Evolutionary conservation across 305 asterid species (phyloP), one percentile per base, ranked within the genome.

Genomic region (Fraxinus platypoda): DNA sequence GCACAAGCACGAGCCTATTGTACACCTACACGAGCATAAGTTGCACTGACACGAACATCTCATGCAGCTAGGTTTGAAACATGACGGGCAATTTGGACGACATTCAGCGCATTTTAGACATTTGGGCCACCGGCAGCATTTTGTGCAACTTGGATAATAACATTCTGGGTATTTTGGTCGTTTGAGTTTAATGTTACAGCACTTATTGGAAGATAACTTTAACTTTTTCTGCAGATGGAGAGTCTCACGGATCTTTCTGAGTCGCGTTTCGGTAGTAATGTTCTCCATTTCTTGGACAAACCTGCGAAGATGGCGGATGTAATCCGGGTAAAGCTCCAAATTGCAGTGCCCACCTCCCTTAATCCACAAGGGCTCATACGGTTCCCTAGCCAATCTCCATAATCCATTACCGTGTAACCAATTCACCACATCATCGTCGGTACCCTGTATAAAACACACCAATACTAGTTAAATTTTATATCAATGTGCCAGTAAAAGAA

Each of bases 341-440:
- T 96, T 94, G 95, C 99, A 96, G 86, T 96, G 99, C 0, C 99
- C 99, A 0, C 99, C 99, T 19, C 99, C 99, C 89, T 93, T 93
- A 52, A 96, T 94, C 99, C 99, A 96, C 78, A 96, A 86, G 62
- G 99, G 98, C 79, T 96, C 99, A 8, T 92, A 96, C 3, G 98
- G 96, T 75, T 96, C 98, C 86, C 91, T 86, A 0, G 98, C 91
- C 97, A 90, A 89, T 85, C 93, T 88, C 98, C 98, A 96, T 78
- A 96, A 81, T 46, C 93, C 94, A 3, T 89, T 88, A 3, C 99
- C 99, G 11, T 96, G 99, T 83, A 93, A 82, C 97, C 97, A 94
- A 83, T 85, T 93, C 35, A 96, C 99, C 34, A 96, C 98, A 54
- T 96, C 99, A 54, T 96, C 99, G 34, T 94, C 99, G 1, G 98